phyloP scores from a whole-genome alignment of 345 rosid species.

The Brassica nigra region DNA sequence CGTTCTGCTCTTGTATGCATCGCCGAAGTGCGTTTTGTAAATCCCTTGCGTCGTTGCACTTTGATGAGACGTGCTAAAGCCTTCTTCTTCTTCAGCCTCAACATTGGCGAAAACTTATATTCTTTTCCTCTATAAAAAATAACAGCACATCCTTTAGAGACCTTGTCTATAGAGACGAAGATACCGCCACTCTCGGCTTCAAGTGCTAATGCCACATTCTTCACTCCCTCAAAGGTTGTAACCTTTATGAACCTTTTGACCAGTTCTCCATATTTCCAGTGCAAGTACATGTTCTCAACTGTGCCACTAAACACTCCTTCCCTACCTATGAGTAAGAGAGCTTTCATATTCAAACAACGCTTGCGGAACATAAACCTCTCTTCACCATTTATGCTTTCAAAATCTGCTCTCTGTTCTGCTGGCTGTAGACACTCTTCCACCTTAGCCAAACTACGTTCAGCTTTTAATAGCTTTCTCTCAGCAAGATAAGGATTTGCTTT shows the following conservation, averaged over 20 bases:
- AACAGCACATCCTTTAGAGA: slow-evolving; percentile 86
- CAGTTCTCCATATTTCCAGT: slow-evolving; percentile 91
- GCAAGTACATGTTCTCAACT: slow-evolving; percentile 96
- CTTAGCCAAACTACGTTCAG: slow-evolving; percentile 68
- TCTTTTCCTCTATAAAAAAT: slow-evolving; percentile 80
- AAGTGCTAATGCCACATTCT: slow-evolving; percentile 80
- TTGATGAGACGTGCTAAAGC: slow-evolving; percentile 95
- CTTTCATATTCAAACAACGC: slow-evolving; percentile 89
- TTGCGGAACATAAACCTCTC: slow-evolving; percentile 97
- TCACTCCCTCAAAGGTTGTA: slow-evolving; percentile 73
- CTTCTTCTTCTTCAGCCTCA: slow-evolving; percentile 86
- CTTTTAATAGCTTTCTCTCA: slow-evolving; percentile 66
- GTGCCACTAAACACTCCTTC: slow-evolving; percentile 96
- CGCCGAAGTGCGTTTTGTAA: slow-evolving; percentile 53
- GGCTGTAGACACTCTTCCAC: slow-evolving; percentile 76
- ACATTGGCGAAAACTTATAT: slow-evolving; percentile 70
- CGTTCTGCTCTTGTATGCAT: slow-evolving; percentile 59
- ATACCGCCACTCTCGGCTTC: slow-evolving; percentile 95
- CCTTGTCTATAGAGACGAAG: slow-evolving; percentile 80
- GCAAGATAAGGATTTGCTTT: slow-evolving; percentile 67
- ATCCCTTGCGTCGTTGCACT: slow-evolving; percentile 92
- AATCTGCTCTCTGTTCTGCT: slow-evolving; percentile 63
- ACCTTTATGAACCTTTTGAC: slow-evolving; percentile 77
- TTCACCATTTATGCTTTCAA: slow-evolving; percentile 77
- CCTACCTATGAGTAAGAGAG: slow-evolving; percentile 89